Evolutionary conservation across 169 alveolate species (phyloP).

Genomic region (Cytauxzoon felis): DNA sequence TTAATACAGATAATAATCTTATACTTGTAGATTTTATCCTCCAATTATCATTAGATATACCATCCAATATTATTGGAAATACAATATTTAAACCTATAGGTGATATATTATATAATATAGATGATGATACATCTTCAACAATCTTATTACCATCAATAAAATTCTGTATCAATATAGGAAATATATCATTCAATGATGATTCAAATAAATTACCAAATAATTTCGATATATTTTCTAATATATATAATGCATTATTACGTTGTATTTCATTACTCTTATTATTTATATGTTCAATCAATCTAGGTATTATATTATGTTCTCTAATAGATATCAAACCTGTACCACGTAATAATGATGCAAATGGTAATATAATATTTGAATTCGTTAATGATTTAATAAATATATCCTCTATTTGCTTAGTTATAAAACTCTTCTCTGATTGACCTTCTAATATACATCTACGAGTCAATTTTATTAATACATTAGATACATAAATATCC

Average conservation of each 20-base stretch:
- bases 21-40: conserved; percentile 21
- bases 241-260: neutral
- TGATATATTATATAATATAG: conserved; percentile 5
- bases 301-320: conserved; percentile 31
- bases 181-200: conserved; percentile 25
- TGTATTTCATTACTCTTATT: neutral
- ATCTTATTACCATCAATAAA: conserved; percentile 6
- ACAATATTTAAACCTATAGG: conserved; percentile 23
- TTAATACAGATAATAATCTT: conserved; percentile 9
- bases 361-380: conserved; percentile 6
- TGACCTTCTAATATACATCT: neutral
- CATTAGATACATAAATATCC: too few species aligned
- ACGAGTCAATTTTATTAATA: neutral
- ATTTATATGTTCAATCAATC: neutral
- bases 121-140: neutral
- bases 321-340: conserved; percentile 25
- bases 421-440: neutral
- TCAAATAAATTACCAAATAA: conserved; percentile 36
- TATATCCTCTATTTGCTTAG: neutral
- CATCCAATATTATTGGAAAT: conserved; percentile 2
- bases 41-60: neutral
- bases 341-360: conserved; percentile 27
- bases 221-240: conserved; percentile 8
- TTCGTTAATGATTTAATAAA: conserved; percentile 1
- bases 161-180: conserved; percentile 9